Conservation (phyloP, 179 eudicot genomes). For the Gypsophila paniculata region DNA sequence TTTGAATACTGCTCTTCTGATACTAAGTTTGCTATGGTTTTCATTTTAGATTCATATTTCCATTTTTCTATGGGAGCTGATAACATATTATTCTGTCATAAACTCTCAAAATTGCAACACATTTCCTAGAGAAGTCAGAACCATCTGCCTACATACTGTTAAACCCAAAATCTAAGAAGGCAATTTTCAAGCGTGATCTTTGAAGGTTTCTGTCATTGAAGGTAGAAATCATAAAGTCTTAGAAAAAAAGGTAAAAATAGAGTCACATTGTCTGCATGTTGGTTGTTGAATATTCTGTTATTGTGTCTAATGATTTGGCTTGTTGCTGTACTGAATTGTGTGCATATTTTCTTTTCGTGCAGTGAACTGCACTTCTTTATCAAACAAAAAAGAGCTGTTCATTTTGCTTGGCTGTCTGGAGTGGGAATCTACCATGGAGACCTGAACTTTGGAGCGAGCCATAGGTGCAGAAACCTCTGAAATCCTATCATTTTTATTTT, state of each 20-base stretch:
- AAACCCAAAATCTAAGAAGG: neutral
- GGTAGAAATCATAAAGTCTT: neutral
- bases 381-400: constrained; percentile 85
- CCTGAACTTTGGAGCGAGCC: constrained; percentile 86
- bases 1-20: neutral
- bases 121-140: neutral
- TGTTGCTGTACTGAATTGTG: neutral
- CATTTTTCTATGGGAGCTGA: neutral
- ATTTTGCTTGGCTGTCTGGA: constrained; percentile 99
- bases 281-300: neutral
- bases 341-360: constrained; percentile 31
- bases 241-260: neutral
- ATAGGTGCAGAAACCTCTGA: constrained; percentile 48
- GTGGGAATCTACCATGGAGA: constrained; percentile 96
- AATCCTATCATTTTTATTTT: neutral
- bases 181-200: neutral
- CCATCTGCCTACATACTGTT: neutral
- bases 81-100: neutral
- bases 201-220: neutral
- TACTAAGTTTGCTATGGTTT: neutral
- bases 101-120: neutral
- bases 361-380: constrained; percentile 95
- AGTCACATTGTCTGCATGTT: constrained; percentile 16
- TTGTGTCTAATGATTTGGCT: neutral
- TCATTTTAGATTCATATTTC: neutral